Conservation (phyloP, 139 green algal genomes). For the Parachlorella kessleri region DNA sequence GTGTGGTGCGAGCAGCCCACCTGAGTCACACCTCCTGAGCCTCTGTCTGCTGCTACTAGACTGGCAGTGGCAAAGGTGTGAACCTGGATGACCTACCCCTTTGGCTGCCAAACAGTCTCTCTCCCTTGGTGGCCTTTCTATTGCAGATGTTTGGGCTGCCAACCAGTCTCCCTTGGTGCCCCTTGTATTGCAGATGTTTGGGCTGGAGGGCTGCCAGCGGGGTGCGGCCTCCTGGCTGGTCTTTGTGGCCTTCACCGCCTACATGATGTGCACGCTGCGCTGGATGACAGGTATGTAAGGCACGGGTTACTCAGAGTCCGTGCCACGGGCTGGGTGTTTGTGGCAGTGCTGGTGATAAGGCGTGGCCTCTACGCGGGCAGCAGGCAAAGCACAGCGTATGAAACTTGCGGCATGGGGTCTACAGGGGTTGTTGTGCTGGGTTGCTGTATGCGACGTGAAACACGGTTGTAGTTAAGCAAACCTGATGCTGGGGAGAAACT, state of each 20-base stretch:
- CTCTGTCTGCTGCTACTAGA: too few species aligned
- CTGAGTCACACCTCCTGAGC: too few species aligned
- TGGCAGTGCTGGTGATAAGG: too few species aligned
- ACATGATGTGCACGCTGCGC: conserved; percentile 15
- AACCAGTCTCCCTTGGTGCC: too few species aligned
- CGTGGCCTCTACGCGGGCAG: too few species aligned
- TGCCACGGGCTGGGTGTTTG: too few species aligned
- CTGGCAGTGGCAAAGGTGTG: background rate
- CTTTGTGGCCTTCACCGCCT: conserved; percentile 21
- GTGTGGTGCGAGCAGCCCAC: too few species aligned
- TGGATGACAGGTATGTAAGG: conserved; percentile 48
- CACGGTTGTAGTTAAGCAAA: too few species aligned
- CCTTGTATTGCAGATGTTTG: background rate
- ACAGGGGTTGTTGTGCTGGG: background rate
- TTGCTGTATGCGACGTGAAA: background rate
- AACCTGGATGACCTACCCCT: background rate
- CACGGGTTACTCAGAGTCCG: background rate
- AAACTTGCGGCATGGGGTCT: background rate
- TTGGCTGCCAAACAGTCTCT: background rate
- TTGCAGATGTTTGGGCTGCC: too few species aligned
- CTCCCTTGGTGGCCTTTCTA: background rate
- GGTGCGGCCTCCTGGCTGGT: background rate
- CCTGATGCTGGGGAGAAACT: too few species aligned
- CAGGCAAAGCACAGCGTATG: background rate
- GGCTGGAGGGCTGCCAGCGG: conserved; percentile 3